Base-by-base conservation (phyloP, 108 stramenopile species). In the Skeletonema tropicum region DNA sequence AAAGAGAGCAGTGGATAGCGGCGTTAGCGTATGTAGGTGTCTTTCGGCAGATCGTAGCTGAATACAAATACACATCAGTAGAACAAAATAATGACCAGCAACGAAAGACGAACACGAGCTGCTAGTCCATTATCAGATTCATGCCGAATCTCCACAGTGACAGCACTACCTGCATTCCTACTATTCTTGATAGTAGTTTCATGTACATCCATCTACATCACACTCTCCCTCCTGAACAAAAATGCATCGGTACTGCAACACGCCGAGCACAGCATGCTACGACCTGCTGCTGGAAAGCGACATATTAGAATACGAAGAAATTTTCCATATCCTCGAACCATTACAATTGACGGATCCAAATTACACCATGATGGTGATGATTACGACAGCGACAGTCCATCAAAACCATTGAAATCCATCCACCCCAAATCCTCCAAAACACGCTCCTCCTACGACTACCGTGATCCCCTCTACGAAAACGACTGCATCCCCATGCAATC, bases 401-500 rank as follows among this genome's bases (percentile, higher is more conserved):
- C 26, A 29, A 29, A 29, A 1, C 60, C 21, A n/a, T 31, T 21
- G 32, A 61, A 25, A 61, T 32, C 23, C n/a, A 61, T 31, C 15
- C 36, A 31, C 3, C 60, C 15, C 30, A 19, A 35, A 32, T 9
- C 55, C n/a, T 7, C 17, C 15, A 61, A 61, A 61, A 35, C 35
- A 61, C 60, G 30, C 23, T 21, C 35, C 66, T 29, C 26, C 66
- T 60, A 58, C 66, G 26, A 26, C 58, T 60, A 67, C 12, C 66
- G 66, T 3, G 68, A 70, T 9, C 68, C 68, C 5, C 60, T 70
- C 13, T 63, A 70, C 68, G 68, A 70, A 57, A 65, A 26, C 23
- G 79, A 80, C n/a, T 82, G 80, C 33, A 46, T 77, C 36, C 80
- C 80, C 8, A 82, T 82, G 80, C 71, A 71, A 6, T 3, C 36